Evolutionary conservation across 1,284 basidiomycete species (phyloP).

Genomic region (Hemileia vastatrix): DNA sequence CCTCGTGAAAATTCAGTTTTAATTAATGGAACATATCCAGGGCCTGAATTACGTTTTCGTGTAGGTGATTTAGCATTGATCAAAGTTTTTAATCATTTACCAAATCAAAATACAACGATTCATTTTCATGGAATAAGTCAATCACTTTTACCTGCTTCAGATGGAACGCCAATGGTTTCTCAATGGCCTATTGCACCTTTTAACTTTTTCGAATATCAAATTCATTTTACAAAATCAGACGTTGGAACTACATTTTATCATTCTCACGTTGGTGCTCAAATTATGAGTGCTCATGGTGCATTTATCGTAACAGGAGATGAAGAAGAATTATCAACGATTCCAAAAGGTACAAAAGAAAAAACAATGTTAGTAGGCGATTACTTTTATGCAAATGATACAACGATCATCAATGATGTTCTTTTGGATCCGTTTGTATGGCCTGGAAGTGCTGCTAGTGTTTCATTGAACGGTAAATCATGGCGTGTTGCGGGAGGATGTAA

Average conservation of each 20-base stretch:
- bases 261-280: conserved; percentile 32
- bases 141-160: conserved; percentile 31
- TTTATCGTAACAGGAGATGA: conserved; percentile 25
- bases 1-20: no score
- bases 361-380: conserved; percentile 31
- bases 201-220: conserved; percentile 26
- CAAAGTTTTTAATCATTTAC: conserved; percentile 29
- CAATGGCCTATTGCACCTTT: conserved; percentile 33
- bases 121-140: conserved; percentile 23
- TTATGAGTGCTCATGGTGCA: conserved; percentile 31
- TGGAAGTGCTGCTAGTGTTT: conserved; percentile 28
- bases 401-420: conserved; percentile 23
- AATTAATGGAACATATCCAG: conserved; percentile 32
- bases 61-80: conserved; percentile 30
- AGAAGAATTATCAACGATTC: conserved; percentile 11
- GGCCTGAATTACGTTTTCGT: conserved; percentile 30
- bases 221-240: conserved; percentile 15
- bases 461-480: conserved; percentile 30
- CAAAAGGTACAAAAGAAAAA: conserved; percentile 27
- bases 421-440: conserved; percentile 34
- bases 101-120: conserved; percentile 27
- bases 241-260: conserved; percentile 26
- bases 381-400: conserved; percentile 21
- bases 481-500: conserved; percentile 26
- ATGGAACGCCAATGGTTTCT: conserved; percentile 31